Conservation (phyloP, 352 stramenopile species). For the Phytophthora nicotianae region DNA sequence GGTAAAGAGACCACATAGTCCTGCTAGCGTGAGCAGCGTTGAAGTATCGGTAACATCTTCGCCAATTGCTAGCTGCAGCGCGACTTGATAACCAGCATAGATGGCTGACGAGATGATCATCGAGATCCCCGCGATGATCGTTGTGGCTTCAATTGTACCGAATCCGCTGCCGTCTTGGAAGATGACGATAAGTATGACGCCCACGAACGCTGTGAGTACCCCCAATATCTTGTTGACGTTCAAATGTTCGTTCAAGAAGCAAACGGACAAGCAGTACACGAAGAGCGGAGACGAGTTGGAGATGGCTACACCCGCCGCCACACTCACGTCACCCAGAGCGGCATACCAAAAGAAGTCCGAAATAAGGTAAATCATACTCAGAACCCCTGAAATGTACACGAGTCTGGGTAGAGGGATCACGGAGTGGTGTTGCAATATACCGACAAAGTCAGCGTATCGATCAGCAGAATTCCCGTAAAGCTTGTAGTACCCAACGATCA, state of each 20-base stretch:
- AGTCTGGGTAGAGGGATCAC: conserved; percentile 40
- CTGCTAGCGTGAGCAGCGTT: conserved; percentile 54
- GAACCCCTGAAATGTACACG: conserved; percentile 39
- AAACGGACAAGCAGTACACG: conserved; percentile 73
- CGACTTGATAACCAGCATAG: conserved; percentile 60
- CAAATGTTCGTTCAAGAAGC: conserved; percentile 54
- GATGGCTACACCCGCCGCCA: conserved; percentile 53
- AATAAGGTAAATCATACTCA: conserved; percentile 50
- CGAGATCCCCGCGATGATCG: conserved; percentile 44
- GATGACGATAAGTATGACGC: conserved; percentile 56
- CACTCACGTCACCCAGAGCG: conserved; percentile 50
- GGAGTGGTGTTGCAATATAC: conserved; percentile 45
- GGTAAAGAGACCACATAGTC: conserved; percentile 52
- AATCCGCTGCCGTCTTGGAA: conserved; percentile 47
- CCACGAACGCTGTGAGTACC: conserved; percentile 48
- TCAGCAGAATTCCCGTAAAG: conserved; percentile 25
- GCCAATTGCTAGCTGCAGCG: conserved; percentile 43
- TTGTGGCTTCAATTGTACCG: conserved; percentile 41
- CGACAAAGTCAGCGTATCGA: conserved; percentile 22
- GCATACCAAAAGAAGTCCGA: conserved; percentile 71
- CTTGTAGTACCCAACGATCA: conserved; percentile 47
- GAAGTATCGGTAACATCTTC: conserved; percentile 51
- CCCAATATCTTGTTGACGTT: conserved; percentile 49
- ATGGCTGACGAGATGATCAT: conserved; percentile 56
- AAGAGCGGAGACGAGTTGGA: conserved; percentile 70